A percentile compares a stretch with the other conserved stretches of the same genome.
Evolutionary conservation across 371 early-diverging fungal species (phyloP).

Genomic region (Amoeboaphelidium protococcarum): DNA sequence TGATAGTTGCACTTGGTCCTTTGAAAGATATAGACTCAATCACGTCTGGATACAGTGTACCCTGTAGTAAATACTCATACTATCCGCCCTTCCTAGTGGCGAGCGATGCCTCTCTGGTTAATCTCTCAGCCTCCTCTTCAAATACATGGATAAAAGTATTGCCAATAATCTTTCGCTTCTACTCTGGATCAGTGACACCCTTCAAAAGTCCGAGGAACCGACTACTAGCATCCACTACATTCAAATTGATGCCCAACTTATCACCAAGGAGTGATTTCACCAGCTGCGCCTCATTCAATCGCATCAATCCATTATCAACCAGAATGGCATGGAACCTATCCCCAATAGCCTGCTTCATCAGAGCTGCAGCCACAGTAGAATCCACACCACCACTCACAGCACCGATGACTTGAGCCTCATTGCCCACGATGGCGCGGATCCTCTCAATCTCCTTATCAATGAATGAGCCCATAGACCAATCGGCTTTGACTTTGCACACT

Average conservation of each 20-base stretch:
- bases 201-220: constrained; percentile 58
- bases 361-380: constrained; percentile 77
- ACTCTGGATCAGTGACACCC: constrained; percentile 81
- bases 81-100: constrained; percentile 22
- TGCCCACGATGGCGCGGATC: constrained; percentile 67
- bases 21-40: constrained; percentile 94
- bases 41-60: constrained; percentile 93
- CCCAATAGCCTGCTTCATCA: constrained; percentile 89
- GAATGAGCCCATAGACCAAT: constrained; percentile 87
- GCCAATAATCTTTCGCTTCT: constrained; percentile 92
- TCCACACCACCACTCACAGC: constrained; percentile 94
- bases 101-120: constrained; percentile 39
- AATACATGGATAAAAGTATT: constrained; percentile 93
- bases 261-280: constrained; percentile 57
- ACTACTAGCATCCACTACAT: constrained; percentile 65
- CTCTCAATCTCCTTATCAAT: constrained; percentile 86
- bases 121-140: constrained; percentile 63
- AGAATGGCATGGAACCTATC: constrained; percentile 83
- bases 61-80: constrained; percentile 80
- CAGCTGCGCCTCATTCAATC: constrained; percentile 64
- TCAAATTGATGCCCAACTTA: constrained; percentile 77
- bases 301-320: constrained; percentile 95
- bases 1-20: constrained; percentile 91
- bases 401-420: constrained; percentile 73
- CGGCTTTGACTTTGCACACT: constrained; percentile 50